phyloP scores from a whole-genome alignment of 2,329 filamentous ascomycete species.

The Claviceps africana region DNA sequence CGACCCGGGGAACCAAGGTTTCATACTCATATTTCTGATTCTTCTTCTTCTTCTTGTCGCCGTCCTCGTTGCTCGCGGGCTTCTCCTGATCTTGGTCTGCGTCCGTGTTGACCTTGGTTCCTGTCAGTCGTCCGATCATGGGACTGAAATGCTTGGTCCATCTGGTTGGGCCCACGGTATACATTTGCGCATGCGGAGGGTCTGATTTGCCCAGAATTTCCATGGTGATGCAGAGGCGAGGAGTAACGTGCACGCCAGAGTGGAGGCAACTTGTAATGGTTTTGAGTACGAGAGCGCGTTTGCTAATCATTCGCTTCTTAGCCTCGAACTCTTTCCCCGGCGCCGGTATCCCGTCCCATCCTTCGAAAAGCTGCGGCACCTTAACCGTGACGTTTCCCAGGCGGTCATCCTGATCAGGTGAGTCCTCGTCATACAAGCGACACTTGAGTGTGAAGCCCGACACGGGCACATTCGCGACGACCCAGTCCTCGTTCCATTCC shows the following conservation, averaged over 20 bases:
- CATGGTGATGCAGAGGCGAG: constrained; percentile 57
- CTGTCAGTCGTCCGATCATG: constrained; percentile 69
- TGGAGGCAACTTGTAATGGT: constrained; percentile 50
- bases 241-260: constrained; percentile 51
- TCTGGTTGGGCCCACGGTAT: constrained; percentile 61
- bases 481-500: constrained; percentile 73
- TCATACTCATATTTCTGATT: constrained; percentile 61
- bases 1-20: background rate
- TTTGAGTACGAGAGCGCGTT: constrained; percentile 68
- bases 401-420: constrained; percentile 70
- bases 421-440: constrained; percentile 80
- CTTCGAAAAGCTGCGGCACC: constrained; percentile 43
- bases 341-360: constrained; percentile 55
- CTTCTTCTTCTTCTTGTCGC: constrained; percentile 34
- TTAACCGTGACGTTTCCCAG: constrained; percentile 72
- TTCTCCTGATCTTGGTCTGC: constrained; percentile 30
- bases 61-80: constrained; percentile 1
- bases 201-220: constrained; percentile 66
- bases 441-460: constrained; percentile 76
- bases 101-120: constrained; percentile 52
- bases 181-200: constrained; percentile 53
- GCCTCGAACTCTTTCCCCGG: constrained; percentile 48
- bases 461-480: constrained; percentile 72
- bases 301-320: constrained; percentile 76
- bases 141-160: constrained; percentile 82